These are phyloP conservation scores for Anthracocystis setariae DNA, from an alignment of 1,284 basidiomycete species.

Conservation along the genomic window DNA sequence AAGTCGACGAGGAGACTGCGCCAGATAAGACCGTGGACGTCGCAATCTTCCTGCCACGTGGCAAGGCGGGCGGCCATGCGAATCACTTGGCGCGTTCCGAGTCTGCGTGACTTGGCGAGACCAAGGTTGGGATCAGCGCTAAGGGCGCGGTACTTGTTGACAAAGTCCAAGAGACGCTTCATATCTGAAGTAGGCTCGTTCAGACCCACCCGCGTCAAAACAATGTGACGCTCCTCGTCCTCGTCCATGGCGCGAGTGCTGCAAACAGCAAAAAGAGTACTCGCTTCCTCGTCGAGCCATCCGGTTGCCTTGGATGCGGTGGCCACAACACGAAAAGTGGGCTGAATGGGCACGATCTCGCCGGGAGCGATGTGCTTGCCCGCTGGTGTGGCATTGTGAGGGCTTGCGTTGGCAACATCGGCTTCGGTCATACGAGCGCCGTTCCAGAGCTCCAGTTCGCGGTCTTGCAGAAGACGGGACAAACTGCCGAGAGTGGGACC, in stretches of 20 bases:
- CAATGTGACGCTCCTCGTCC: constrained; percentile 63
- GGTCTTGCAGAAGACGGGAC: constrained; percentile 61
- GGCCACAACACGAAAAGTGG: constrained; percentile 66
- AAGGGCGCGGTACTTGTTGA: constrained; percentile 60
- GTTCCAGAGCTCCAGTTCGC: constrained; percentile 65
- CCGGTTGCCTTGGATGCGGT: constrained; percentile 61
- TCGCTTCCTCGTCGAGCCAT: constrained; percentile 68
- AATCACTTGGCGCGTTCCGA: constrained; percentile 68
- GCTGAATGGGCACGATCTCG: constrained; percentile 41
- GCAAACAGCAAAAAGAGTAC: constrained; percentile 65
- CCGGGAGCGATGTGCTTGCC: constrained; percentile 13
- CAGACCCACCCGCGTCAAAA: constrained; percentile 42
- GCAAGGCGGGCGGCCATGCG: constrained; percentile 66
- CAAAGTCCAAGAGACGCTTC: constrained; percentile 61
- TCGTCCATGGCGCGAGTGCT: constrained; percentile 66
- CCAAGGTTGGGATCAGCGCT: constrained; percentile 59
- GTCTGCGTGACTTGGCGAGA: constrained; percentile 63
- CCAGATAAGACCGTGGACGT: constrained; percentile 62
- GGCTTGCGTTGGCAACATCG: background rate
- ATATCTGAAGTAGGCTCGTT: constrained; percentile 27
- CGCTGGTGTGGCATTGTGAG: background rate
- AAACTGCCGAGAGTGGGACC: constrained; percentile 66
- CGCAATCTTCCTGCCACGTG: constrained; percentile 57
- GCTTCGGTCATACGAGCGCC: constrained; percentile 55
- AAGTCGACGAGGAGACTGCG: constrained; percentile 67